phyloP scores from a whole-genome alignment of 2,329 filamentous ascomycete species.

The Monilinia polystroma region DNA sequence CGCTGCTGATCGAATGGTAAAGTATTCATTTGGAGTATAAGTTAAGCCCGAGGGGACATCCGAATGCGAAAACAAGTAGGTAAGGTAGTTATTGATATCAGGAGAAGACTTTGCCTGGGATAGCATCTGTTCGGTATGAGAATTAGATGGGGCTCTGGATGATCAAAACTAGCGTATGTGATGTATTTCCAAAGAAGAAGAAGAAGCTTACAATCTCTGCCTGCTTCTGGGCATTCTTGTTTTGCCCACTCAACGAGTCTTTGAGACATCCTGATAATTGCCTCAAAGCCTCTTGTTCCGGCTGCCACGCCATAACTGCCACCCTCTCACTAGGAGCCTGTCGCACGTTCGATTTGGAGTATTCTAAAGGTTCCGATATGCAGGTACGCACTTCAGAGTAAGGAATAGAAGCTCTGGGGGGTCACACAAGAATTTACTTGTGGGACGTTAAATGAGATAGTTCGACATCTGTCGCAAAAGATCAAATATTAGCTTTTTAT shows the following conservation, averaged over 20 bases:
- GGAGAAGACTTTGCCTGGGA: constrained; percentile 82
- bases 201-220: constrained; percentile 72
- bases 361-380: constrained; percentile 35
- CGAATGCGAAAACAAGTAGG: constrained; percentile 78
- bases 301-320: constrained; percentile 82
- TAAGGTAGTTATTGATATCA: constrained; percentile 96
- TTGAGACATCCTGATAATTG: constrained; percentile 87
- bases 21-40: constrained; percentile 61
- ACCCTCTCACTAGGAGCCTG: constrained; percentile 29
- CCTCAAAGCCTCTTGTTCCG: constrained; percentile 78
- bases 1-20: constrained; percentile 79
- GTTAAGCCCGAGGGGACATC: constrained; percentile 60
- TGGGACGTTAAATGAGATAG: constrained; percentile 37
- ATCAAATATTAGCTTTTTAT: constrained; percentile 27
- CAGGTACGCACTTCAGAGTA: constrained; percentile 34
- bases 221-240: constrained; percentile 79
- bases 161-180: not conserved
- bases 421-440: constrained; percentile 39
- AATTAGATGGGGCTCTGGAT: constrained; percentile 16
- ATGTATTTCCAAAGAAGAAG: constrained; percentile 30
- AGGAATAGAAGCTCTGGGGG: constrained; percentile 28
- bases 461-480: constrained; percentile 34
- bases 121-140: constrained; percentile 69
- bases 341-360: constrained; percentile 27
- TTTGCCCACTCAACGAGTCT: constrained; percentile 85